phyloP scores from a whole-genome alignment of 805 yeast species.

The Zygotorulaspora danielsina region DNA sequence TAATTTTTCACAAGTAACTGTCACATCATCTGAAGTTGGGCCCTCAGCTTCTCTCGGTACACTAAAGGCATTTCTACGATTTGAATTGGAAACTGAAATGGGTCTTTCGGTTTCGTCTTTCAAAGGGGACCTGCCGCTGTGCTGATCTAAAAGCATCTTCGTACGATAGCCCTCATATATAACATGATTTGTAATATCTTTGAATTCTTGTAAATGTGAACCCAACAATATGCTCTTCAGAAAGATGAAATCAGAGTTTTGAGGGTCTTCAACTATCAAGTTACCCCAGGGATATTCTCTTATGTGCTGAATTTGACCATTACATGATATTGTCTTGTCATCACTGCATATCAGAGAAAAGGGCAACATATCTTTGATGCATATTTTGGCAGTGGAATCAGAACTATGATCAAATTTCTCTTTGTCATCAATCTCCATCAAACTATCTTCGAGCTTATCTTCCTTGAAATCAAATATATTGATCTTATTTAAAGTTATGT shows the following conservation, averaged over 20 bases:
- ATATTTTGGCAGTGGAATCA: slow-evolving; percentile 26
- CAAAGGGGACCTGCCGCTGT: neutral
- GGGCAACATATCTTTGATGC: slow-evolving; percentile 49
- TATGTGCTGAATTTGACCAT: slow-evolving; percentile 41
- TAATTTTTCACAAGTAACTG: slow-evolving; percentile 14
- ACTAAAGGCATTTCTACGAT: slow-evolving; percentile 11
- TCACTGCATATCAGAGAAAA: slow-evolving; percentile 65
- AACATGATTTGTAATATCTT: slow-evolving; percentile 70
- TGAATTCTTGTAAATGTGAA: slow-evolving; percentile 77
- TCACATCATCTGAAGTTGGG: neutral
- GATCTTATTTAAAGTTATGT: slow-evolving; percentile 53
- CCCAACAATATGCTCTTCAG: slow-evolving; percentile 69
- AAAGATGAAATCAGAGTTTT: slow-evolving; percentile 62
- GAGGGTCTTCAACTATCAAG: slow-evolving; percentile 53
- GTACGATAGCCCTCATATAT: slow-evolving; percentile 80
- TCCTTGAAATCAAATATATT: slow-evolving; percentile 70
- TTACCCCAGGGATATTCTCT: slow-evolving; percentile 67
- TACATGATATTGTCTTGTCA: slow-evolving; percentile 23
- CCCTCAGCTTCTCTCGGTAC: slow-evolving; percentile 2
- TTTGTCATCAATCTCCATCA: slow-evolving; percentile 26
- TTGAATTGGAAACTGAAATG: slow-evolving; percentile 4
- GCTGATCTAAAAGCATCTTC: slow-evolving; percentile 49
- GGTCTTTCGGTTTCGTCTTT: slow-evolving; percentile 1
- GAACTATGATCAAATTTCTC: slow-evolving; percentile 27
- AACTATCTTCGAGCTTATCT: slow-evolving; percentile 38